phyloP scores from a whole-genome alignment of 176 grass and related monocot genomes.

The Oryza glaberrima region DNA sequence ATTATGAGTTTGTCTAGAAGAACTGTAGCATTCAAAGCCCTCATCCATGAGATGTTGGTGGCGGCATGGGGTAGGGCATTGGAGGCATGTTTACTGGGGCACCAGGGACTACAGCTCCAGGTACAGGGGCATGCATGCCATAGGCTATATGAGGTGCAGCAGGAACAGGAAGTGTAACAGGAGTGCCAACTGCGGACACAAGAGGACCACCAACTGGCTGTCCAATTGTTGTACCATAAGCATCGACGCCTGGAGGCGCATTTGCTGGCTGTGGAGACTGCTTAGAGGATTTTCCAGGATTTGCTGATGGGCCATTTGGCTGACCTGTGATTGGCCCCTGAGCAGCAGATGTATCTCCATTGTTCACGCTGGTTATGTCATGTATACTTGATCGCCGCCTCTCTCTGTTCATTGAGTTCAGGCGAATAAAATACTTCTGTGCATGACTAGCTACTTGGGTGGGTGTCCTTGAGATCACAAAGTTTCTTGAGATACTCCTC shows the following conservation, averaged over 20 bases:
- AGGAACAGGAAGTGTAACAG: slow-evolving; percentile 64
- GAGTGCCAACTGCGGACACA: slow-evolving; percentile 85
- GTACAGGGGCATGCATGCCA: slow-evolving; percentile 49
- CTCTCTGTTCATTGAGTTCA: slow-evolving; percentile 93
- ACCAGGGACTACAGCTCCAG: slow-evolving; percentile 64
- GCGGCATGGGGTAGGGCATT: slow-evolving; percentile 67
- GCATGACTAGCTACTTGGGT: slow-evolving; percentile 97
- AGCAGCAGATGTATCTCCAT: slow-evolving; percentile 51
- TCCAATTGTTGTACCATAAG: slow-evolving; percentile 79
- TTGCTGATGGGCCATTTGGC: slow-evolving; percentile 50
- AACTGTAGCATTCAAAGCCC: background rate
- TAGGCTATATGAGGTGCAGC: slow-evolving; percentile 77
- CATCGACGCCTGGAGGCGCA: slow-evolving; percentile 49
- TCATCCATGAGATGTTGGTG: slow-evolving; percentile 66
- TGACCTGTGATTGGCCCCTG: slow-evolving; percentile 78
- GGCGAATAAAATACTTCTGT: slow-evolving; percentile 92
- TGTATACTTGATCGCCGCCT: slow-evolving; percentile 91
- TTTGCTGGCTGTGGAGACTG: slow-evolving; percentile 53
- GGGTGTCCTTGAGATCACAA: slow-evolving; percentile 93
- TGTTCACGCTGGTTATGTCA: slow-evolving; percentile 84
- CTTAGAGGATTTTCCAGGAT: slow-evolving; percentile 58
- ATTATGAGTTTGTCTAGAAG: slow-evolving; percentile 26
- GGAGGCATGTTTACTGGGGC: slow-evolving; percentile 62
- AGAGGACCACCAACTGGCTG: slow-evolving; percentile 80
- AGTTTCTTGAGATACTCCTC: slow-evolving; percentile 97